phyloP scores from a whole-genome alignment of 176 grass and related monocot genomes.

The Miscanthus lutarioriparius region DNA sequence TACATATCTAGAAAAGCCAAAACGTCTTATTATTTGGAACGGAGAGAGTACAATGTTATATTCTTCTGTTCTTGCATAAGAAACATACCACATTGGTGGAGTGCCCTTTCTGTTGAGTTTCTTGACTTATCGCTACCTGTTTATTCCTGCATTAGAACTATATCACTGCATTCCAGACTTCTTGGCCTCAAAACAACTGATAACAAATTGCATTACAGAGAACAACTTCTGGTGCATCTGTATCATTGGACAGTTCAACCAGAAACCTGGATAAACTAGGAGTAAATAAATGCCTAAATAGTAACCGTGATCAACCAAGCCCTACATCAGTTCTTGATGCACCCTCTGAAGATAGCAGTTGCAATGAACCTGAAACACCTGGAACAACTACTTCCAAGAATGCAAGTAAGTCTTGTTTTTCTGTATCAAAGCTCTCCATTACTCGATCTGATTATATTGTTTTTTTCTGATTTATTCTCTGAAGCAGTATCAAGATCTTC shows the following conservation, averaged over 20 bases:
- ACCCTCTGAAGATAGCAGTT: conserved; percentile 69
- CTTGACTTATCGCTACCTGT: not conserved
- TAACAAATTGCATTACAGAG: conserved; percentile 50
- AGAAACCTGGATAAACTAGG: conserved; percentile 42
- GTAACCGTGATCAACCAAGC: conserved; percentile 72
- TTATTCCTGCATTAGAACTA: conserved; percentile 3
- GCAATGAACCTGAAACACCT: conserved; percentile 59
- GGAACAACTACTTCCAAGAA: conserved; percentile 32
- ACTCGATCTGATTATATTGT: conserved; percentile 9
- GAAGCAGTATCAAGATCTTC: conserved; percentile 61
- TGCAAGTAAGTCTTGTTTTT: conserved; percentile 51
- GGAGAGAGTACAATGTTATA: not conserved
- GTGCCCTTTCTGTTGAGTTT: not conserved
- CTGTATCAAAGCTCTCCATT: not conserved
- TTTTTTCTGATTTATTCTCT: conserved; percentile 24
- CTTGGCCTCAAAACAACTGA: conserved; percentile 7
- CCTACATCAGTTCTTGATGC: conserved; percentile 87
- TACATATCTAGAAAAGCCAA: too few relatives aligned
- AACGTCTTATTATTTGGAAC: too few relatives aligned
- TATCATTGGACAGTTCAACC: conserved; percentile 23
- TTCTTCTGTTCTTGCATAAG: not conserved
- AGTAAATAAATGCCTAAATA: conserved; percentile 33
- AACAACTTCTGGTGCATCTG: conserved; percentile 35
- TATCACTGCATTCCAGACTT: not conserved
- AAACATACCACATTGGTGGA: not conserved